These are phyloP conservation scores for Pythium insidiosum DNA, from an alignment of 352 stramenopile species.

Conservation along the genomic window DNA sequence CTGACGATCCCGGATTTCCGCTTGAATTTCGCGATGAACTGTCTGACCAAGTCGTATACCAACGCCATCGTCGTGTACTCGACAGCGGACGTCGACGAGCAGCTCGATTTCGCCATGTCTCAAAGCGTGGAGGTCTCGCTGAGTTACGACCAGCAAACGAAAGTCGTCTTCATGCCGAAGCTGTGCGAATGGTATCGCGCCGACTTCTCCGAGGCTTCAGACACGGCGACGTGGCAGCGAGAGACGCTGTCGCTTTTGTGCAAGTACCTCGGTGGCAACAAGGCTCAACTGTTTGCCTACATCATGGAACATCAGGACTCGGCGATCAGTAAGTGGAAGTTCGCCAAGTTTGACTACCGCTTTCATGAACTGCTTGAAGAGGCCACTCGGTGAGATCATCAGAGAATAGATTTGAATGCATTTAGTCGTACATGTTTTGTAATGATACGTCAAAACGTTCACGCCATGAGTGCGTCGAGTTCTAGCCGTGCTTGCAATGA, in stretches of 20 bases:
- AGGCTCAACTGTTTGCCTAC: slow-evolving; percentile 29
- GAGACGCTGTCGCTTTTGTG: slow-evolving; percentile 22
- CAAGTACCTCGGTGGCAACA: slow-evolving; percentile 21
- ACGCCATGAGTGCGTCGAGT: too few relatives aligned
- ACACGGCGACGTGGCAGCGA: slow-evolving; percentile 10
- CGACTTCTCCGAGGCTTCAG: slow-evolving; percentile 24
- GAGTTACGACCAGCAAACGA: slow-evolving; percentile 35
- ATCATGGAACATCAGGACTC: slow-evolving; percentile 21
- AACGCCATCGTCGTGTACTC: slow-evolving; percentile 42
- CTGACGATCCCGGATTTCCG: slow-evolving; percentile 30
- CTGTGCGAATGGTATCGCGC: slow-evolving; percentile 46
- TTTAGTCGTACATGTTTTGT: too few relatives aligned
- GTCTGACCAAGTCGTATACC: slow-evolving; percentile 39
- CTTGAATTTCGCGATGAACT: slow-evolving; percentile 58
- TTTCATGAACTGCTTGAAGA: slow-evolving; percentile 32
- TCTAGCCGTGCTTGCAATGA: slow-evolving; percentile 8
- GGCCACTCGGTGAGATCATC: background rate
- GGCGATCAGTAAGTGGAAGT: slow-evolving; percentile 37
- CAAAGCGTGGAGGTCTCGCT: slow-evolving; percentile 24
- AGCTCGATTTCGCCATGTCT: slow-evolving; percentile 25
- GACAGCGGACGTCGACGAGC: slow-evolving; percentile 45
- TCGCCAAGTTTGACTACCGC: slow-evolving; percentile 40
- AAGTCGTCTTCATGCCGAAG: slow-evolving; percentile 37
- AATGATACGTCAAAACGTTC: too few relatives aligned
- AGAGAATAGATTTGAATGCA: too few relatives aligned